phyloP scores from a whole-genome alignment of 2,329 filamentous ascomycete species.

The Aspergillus cejpii region DNA sequence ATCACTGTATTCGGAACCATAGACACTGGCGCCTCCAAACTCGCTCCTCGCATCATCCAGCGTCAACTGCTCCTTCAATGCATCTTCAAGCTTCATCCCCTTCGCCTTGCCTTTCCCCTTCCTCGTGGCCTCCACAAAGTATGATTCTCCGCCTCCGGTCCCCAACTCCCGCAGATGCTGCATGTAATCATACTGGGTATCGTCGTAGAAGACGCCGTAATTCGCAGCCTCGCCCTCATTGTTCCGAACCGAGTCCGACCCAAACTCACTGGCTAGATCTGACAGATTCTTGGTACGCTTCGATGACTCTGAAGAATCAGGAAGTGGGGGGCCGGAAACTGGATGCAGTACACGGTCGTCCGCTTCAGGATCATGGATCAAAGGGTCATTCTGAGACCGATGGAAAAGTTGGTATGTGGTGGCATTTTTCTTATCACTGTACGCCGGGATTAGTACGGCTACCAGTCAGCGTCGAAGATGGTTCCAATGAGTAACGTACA shows the following conservation, averaged over 20 bases:
- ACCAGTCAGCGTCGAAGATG: neutral
- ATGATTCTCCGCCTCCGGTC: constrained; percentile 59
- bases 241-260: constrained; percentile 59
- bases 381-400: constrained; percentile 92
- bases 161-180: constrained; percentile 93
- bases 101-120: constrained; percentile 63
- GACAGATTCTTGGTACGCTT: constrained; percentile 56
- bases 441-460: constrained; percentile 3
- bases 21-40: constrained; percentile 28
- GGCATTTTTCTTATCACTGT: constrained; percentile 79
- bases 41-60: constrained; percentile 38
- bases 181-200: constrained; percentile 98
- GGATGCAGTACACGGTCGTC: constrained; percentile 87
- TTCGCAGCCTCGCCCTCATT: constrained; percentile 97
- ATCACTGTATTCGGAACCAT: constrained; percentile 40
- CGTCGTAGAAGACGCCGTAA: constrained; percentile 90
- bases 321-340: constrained; percentile 37
- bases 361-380: constrained; percentile 85
- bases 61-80: constrained; percentile 53
- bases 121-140: constrained; percentile 70
- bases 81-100: constrained; percentile 77
- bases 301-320: constrained; percentile 26
- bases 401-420: constrained; percentile 92
- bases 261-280: constrained; percentile 71
- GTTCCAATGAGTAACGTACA: constrained; percentile 45